Evolutionary conservation across 495 filamentous ascomycete genomes (phyloP).

Genomic region (Oidiodendron maius): DNA sequence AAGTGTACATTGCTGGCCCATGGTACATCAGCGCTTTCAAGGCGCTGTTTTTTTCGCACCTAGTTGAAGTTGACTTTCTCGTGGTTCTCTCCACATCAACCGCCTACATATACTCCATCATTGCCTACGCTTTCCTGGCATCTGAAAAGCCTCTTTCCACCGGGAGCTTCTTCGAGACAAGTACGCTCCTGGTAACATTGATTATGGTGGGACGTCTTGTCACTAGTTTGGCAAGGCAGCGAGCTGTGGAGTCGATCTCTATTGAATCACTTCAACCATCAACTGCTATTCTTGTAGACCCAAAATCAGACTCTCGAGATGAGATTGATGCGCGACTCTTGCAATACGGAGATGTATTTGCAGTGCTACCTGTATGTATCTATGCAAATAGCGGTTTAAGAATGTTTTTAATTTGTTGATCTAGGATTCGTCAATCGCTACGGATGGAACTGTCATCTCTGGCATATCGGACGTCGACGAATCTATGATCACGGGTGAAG

Average conservation of each 20-base stretch:
- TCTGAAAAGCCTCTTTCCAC: neutral
- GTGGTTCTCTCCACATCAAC: neutral
- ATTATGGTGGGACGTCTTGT: neutral
- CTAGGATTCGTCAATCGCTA: constrained; percentile 39
- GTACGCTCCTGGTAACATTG: neutral
- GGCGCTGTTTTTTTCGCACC: neutral
- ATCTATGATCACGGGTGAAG: constrained; percentile 71
- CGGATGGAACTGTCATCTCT: constrained; percentile 58
- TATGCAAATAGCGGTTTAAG: too few species aligned
- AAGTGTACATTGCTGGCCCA: neutral
- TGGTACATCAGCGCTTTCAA: neutral
- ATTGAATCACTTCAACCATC: neutral
- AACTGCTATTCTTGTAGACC: neutral
- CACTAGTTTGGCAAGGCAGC: neutral
- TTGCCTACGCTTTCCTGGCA: neutral
- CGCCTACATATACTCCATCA: neutral
- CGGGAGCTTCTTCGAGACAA: neutral
- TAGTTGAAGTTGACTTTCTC: neutral
- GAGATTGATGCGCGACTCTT: neutral
- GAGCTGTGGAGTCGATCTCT: neutral
- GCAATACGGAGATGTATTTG: neutral
- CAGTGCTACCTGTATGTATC: neutral
- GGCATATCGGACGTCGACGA: constrained; percentile 65
- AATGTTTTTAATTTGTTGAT: too few species aligned
- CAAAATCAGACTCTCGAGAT: neutral